Percentiles rank a stretch among this genome's conserved stretches.
Conservation (phyloP, 306 rosid species). For the Adenanthera pavonina region DNA sequence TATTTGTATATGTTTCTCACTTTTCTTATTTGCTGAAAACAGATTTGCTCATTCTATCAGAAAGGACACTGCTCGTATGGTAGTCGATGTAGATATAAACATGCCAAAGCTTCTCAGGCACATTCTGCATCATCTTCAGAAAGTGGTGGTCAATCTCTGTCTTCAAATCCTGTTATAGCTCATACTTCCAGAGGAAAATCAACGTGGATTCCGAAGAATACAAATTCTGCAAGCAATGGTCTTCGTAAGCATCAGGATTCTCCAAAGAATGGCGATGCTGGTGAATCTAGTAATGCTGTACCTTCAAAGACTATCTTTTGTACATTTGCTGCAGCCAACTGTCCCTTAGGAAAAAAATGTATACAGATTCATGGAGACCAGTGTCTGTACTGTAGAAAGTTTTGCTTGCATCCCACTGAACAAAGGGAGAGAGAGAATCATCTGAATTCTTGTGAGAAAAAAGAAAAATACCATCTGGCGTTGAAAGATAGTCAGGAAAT, state of each 20-base stretch:
- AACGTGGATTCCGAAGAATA: slow-evolving; percentile 53
- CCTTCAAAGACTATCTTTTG: slow-evolving; percentile 64
- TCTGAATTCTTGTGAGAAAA: slow-evolving; percentile 71
- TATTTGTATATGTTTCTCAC: slow-evolving; percentile 3
- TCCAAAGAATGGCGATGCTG: slow-evolving; percentile 46
- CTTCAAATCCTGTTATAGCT: slow-evolving; percentile 46
- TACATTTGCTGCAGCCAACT: slow-evolving; percentile 74
- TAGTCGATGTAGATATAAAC: slow-evolving; percentile 87
- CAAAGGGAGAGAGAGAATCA: slow-evolving; percentile 75
- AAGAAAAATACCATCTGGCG: slow-evolving; percentile 69
- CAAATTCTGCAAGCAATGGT: slow-evolving; percentile 51
- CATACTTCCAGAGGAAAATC: slow-evolving; percentile 39
- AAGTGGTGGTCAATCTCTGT: slow-evolving; percentile 45
- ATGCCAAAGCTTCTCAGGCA: slow-evolving; percentile 63
- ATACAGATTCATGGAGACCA: slow-evolving; percentile 76
- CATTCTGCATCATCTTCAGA: slow-evolving; percentile 42
- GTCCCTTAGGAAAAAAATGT: slow-evolving; percentile 79
- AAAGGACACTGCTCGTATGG: slow-evolving; percentile 86
- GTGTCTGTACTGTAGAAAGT: slow-evolving; percentile 82
- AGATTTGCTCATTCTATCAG: slow-evolving; percentile 82
- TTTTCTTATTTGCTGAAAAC: slow-evolving; percentile 14
- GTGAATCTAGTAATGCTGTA: slow-evolving; percentile 48
- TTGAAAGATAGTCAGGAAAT: slow-evolving; percentile 82
- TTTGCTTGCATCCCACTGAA: slow-evolving; percentile 88
- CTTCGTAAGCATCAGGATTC: slow-evolving; percentile 42